Evolutionary conservation across 2,329 filamentous ascomycete genomes (phyloP), one percentile per base, ranked within the genome.

Genomic region (Nakataea oryzae): DNA sequence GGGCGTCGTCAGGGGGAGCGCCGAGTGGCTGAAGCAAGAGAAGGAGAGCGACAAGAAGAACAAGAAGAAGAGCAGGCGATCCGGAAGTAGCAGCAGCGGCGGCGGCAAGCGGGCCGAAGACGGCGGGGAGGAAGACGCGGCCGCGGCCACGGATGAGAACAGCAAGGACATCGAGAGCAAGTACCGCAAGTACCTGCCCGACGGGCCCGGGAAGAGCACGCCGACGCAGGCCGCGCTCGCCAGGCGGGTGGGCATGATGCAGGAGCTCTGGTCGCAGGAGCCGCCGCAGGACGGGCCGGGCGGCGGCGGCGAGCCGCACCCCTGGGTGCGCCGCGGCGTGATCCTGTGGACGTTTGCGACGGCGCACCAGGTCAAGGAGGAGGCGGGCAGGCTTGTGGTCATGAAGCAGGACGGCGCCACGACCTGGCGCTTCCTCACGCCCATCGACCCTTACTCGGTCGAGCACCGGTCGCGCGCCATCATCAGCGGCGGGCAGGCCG

Each of bases 281-380:
- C 79, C 79, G 7, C 76, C 78, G 17, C 58, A 66, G 14, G 74
- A 70, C 69, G 27, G 64, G 47, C 26, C 59, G 54, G 26, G 54
- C 55, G 59, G 54, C 55, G 59, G 54, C 55, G 60, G 57, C 59
- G 41, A 56, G 62, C 61, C 63, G 56, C 66, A 67, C 60, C 71
- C 75, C 67, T 87, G 83, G 81, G 79, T 76, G 12, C 80, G 83
- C n/a, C 81, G 84, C 59, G 80, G 78, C 41, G 80, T 87, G 62
- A 77, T 88, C 62, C 77, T 87, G 50, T 88, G 85, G 85, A 84
- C 83, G 2, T 88, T 88, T 70, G 78, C 72, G 73, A 83, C 78
- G 66, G 74, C 83, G 30, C 76, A 78, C 67, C 72, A 71, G 63
- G 66, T 74, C 60, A 55, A 61, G 27, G 29, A 54, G 59, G 27